phyloP scores from a whole-genome alignment of 2,329 filamentous ascomycete genomes.

The Trichoderma sp. region DNA sequence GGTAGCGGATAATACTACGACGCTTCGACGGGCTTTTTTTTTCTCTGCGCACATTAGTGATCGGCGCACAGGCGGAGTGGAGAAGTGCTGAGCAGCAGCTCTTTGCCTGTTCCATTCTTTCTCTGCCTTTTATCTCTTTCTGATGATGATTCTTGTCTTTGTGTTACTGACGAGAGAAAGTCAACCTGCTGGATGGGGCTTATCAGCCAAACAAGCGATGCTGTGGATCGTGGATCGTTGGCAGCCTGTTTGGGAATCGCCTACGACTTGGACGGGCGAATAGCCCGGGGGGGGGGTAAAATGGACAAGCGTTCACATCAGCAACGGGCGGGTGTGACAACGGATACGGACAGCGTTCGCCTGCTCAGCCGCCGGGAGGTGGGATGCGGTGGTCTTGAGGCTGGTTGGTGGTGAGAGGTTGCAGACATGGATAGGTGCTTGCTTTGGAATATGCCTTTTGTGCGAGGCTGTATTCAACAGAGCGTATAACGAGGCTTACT shows the following conservation, averaged over 20 bases:
- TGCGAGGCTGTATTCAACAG: no score
- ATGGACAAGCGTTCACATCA: slow-evolving; percentile 19
- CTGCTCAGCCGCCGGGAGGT: slow-evolving; percentile 1
- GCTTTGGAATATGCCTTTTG: no score
- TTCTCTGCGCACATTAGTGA: slow-evolving; percentile 9
- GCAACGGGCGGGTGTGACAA: slow-evolving; percentile 16
- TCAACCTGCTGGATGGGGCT: neutral
- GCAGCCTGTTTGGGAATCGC: slow-evolving; percentile 16
- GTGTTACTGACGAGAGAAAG: neutral
- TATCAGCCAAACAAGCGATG: slow-evolving; percentile 2
- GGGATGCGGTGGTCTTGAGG: no score
- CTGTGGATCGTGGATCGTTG: neutral
- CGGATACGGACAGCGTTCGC: slow-evolving; percentile 12
- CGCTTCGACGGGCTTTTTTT: neutral
- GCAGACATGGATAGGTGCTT: no score
- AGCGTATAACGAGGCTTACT: no score
- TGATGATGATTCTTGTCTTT: no score
- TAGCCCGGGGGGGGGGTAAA: neutral
- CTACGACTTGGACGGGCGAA: neutral
- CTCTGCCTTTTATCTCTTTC: no score
- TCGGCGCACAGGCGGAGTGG: slow-evolving; percentile 6
- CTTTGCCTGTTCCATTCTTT: neutral
- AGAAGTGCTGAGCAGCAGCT: slow-evolving; percentile 17
- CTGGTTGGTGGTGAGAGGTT: no score
- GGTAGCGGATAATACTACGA: slow-evolving; percentile 16